Base-by-base conservation (phyloP, 306 rosid genomes). In the Betula pendula region DNA sequence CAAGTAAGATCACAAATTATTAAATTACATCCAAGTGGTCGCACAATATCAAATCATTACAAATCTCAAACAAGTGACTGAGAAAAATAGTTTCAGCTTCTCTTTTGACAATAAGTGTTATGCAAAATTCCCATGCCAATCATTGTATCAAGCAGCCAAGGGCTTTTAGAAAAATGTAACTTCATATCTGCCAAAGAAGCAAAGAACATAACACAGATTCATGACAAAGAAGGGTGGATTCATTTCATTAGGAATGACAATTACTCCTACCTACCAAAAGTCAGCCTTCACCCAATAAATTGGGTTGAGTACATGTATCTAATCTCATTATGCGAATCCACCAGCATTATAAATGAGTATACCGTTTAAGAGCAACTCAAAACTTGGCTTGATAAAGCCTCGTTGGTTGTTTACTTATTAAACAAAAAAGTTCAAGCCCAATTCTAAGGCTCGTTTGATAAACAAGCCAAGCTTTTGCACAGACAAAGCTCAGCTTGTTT, bases 1-100 rank as follows among this genome's bases (percentile, higher is more conserved):
- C 40, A 35, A 5, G 8, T 6, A 38, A 38, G 42, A 38, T 38
- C 52, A 40, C 65, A 68, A 29, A 24, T 52, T 25, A 76, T 40
- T 63, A 70, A 73, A 70, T 73, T 63, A 47, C 78, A 79, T 14
- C 51, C 70, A 65, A 65, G 16, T 38, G 44, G 70, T 20, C 44
- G n/a, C 4, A 25, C 40, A 60, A 60, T 29, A 29, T 60, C 68
- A 60, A 56, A 60, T 31, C 19, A 70, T 9, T 10, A 77, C 69
- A 77, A 43, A 68, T 35, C 8, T 29, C 24, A 44, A 19, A 49
- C 15, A 43, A 7, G 6, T 12, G 16, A 55, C 31, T 14, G 31
- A 56, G 47, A 70, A 70, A 77, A 74, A 35, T 65, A 65, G 24
- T 65, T 65, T 65, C 17, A 65, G 48, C 9, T 65, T 65, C 70